Evolutionary conservation across 1,284 basidiomycete species (phyloP).

Genomic region (Apiotrichum domesticum): DNA sequence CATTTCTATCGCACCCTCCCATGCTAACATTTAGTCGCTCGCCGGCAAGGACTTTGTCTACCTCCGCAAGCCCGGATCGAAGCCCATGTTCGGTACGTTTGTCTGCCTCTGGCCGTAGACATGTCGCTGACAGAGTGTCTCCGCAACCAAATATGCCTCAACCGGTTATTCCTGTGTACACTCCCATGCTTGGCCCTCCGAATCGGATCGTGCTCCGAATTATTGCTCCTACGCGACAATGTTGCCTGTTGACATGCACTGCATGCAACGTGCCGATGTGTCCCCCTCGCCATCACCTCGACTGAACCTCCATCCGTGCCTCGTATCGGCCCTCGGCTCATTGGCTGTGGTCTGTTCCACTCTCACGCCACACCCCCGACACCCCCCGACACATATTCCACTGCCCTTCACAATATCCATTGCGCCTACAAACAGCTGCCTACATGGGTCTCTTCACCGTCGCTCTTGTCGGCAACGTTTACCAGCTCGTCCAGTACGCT

Average conservation of each 20-base stretch:
- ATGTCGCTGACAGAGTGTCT: not conserved
- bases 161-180: too few relatives aligned
- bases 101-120: not conserved
- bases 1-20: too few relatives aligned
- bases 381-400: not conserved
- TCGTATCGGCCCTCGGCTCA: not conserved
- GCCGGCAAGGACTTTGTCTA: conserved; percentile 38
- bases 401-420: not conserved
- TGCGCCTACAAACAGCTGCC: conserved; percentile 25
- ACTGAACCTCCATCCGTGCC: too few relatives aligned
- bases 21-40: conserved; percentile 18
- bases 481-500: conserved; percentile 41
- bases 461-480: conserved; percentile 32
- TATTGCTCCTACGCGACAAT: too few relatives aligned
- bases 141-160: too few relatives aligned
- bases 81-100: conserved; percentile 42
- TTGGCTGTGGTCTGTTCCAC: not conserved
- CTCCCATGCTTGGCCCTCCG: too few relatives aligned
- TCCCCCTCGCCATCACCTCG: too few relatives aligned
- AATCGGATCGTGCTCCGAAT: too few relatives aligned
- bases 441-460: conserved; percentile 41
- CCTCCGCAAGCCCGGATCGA: conserved; percentile 37
- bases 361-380: not conserved
- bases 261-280: too few relatives aligned
- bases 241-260: too few relatives aligned